Percentiles rank a stretch among this genome's conserved stretches.
Evolutionary conservation across 176 grass and related monocot species (phyloP).

Genomic region (Juncus inflexus): DNA sequence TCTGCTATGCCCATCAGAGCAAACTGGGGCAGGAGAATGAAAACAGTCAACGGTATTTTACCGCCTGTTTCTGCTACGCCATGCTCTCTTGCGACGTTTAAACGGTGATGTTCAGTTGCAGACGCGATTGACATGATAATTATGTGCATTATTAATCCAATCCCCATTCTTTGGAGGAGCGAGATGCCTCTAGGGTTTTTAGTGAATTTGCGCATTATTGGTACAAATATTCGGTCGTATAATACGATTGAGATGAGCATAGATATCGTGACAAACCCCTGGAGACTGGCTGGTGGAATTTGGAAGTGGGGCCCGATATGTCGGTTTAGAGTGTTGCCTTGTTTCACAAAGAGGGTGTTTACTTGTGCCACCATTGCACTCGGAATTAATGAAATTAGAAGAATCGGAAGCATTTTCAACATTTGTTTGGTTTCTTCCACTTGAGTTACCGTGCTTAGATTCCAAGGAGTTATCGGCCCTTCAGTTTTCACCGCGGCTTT

Average conservation of each 20-base stretch:
- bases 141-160: constrained; percentile 73
- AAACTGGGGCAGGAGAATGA: constrained; percentile 83
- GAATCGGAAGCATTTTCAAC: constrained; percentile 77
- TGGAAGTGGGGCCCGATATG: constrained; percentile 50
- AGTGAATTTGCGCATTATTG: constrained; percentile 47
- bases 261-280: constrained; percentile 74
- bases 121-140: constrained; percentile 79
- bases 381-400: constrained; percentile 63
- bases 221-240: constrained; percentile 71
- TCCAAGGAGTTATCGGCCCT: constrained; percentile 36
- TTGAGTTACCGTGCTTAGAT: constrained; percentile 80
- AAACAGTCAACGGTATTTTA: constrained; percentile 62
- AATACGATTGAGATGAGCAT: constrained; percentile 68
- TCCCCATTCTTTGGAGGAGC: constrained; percentile 72
- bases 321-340: constrained; percentile 73
- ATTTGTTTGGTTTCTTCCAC: constrained; percentile 91
- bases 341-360: constrained; percentile 94
- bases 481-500: constrained; percentile 65
- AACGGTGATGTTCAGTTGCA: constrained; percentile 45
- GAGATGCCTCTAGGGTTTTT: constrained; percentile 75
- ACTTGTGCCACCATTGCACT: constrained; percentile 62
- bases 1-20: constrained; percentile 80
- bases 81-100: constrained; percentile 48
- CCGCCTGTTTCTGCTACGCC: constrained; percentile 41
- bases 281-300: constrained; percentile 71